These are phyloP conservation scores for Neonectria hederae DNA, from an alignment of 2,329 filamentous ascomycete species.

Conservation along the genomic window DNA sequence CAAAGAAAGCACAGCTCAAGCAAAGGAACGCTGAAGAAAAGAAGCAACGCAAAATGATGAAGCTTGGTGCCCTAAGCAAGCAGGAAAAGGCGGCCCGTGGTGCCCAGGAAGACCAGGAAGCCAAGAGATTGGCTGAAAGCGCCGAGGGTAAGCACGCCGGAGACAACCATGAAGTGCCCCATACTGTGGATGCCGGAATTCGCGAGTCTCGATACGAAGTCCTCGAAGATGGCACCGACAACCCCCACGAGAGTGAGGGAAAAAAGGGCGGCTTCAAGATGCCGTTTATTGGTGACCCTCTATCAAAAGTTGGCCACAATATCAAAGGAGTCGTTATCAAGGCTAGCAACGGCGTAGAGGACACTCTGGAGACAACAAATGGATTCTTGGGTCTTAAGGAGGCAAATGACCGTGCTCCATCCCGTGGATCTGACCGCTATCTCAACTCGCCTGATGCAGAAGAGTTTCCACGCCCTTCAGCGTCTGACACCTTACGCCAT, in stretches of 20 bases:
- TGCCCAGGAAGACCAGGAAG: constrained; percentile 60
- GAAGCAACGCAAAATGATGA: constrained; percentile 63
- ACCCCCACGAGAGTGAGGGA: constrained; percentile 39
- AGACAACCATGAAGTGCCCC: constrained; percentile 62
- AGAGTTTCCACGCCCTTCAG: constrained; percentile 24
- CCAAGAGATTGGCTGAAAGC: constrained; percentile 60
- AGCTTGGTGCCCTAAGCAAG: constrained; percentile 61
- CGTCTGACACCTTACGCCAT: constrained; percentile 45
- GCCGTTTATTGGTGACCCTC: constrained; percentile 47
- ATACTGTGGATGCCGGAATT: constrained; percentile 58
- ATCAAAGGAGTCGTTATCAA: constrained; percentile 57
- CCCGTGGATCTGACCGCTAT: constrained; percentile 39
- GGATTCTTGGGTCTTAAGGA: constrained; percentile 54
- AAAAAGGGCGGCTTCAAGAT: constrained; percentile 44
- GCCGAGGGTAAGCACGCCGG: constrained; percentile 61
- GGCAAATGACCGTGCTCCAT: constrained; percentile 7
- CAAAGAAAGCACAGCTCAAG: constrained; percentile 82
- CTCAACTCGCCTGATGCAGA: constrained; percentile 49
- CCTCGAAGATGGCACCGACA: constrained; percentile 13
- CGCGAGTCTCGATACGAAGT: constrained; percentile 48
- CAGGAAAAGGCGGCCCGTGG: constrained; percentile 58
- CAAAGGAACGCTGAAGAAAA: constrained; percentile 71
- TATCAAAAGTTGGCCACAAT: constrained; percentile 60
- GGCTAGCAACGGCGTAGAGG: constrained; percentile 60
- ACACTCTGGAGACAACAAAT: constrained; percentile 63